These are phyloP conservation scores for Aspergillus indologenus DNA, from an alignment of 495 filamentous ascomycete species.

Conservation along the genomic window DNA sequence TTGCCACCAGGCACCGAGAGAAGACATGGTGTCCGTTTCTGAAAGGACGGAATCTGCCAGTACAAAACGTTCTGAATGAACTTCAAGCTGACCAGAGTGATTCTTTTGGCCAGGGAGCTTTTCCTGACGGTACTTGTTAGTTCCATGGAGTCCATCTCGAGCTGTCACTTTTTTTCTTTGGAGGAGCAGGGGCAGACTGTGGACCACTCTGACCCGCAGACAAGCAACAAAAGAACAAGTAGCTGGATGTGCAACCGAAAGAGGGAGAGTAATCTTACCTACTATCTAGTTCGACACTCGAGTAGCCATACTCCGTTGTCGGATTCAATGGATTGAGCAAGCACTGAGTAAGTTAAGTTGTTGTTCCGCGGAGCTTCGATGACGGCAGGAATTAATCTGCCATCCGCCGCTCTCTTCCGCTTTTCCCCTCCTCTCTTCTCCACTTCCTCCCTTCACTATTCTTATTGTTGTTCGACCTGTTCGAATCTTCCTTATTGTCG, in stretches of 20 bases:
- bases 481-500: neutral
- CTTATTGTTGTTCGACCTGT: conserved; percentile 11
- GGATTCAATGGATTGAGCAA: neutral
- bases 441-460: neutral
- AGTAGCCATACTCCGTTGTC: conserved; percentile 10
- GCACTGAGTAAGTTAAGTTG: neutral
- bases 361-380: neutral
- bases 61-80: neutral
- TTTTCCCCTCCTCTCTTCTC: neutral
- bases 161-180: neutral
- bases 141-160: neutral
- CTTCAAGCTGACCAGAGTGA: neutral
- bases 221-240: neutral
- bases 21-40: conserved; percentile 20
- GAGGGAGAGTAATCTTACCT: conserved; percentile 19
- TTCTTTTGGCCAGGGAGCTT: neutral
- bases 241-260: conserved; percentile 10
- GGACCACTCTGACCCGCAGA: neutral
- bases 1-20: conserved; percentile 27
- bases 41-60: neutral
- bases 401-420: conserved; percentile 1
- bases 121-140: neutral
- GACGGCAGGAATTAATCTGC: conserved; percentile 6
- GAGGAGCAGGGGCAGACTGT: neutral
- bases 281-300: conserved; percentile 15